These are phyloP conservation scores for Melanogaster broomeanus DNA, from an alignment of 768 basidiomycete genomes.

Conservation along the genomic window DNA sequence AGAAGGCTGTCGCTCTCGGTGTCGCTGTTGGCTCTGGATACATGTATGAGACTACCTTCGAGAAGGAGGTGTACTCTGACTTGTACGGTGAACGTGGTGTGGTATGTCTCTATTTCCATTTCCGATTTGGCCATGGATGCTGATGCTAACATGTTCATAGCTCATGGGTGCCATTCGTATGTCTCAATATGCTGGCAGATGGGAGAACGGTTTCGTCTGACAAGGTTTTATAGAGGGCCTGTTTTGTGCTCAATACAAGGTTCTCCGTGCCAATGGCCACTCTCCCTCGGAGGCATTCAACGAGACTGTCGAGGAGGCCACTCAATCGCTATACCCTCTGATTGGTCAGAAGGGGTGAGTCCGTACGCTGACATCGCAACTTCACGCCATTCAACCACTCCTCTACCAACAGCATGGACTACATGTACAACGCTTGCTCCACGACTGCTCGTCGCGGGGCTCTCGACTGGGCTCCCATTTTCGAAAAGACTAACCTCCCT, in stretches of 20 bases:
- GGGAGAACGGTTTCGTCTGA: background rate
- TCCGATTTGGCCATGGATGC: slow-evolving; percentile 6
- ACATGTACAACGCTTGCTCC: slow-evolving; percentile 99
- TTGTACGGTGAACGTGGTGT: slow-evolving; percentile 99
- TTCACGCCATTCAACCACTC: background rate
- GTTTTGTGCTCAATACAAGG: slow-evolving; percentile 98
- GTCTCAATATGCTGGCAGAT: slow-evolving; percentile 28
- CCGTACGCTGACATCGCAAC: background rate
- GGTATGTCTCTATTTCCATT: slow-evolving; percentile 50
- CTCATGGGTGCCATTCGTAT: slow-evolving; percentile 96
- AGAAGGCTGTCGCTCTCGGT: slow-evolving; percentile 94
- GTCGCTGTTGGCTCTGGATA: slow-evolving; percentile 96
- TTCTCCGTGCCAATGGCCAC: slow-evolving; percentile 96
- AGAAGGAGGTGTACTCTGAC: slow-evolving; percentile 99
- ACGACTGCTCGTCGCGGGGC: slow-evolving; percentile 99
- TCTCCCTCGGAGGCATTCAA: slow-evolving; percentile 98
- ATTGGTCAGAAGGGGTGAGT: slow-evolving; percentile 91
- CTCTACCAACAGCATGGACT: slow-evolving; percentile 75
- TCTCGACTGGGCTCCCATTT: slow-evolving; percentile 98
- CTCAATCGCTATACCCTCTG: slow-evolving; percentile 95
- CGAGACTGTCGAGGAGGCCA: slow-evolving; percentile 99
- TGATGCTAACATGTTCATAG: slow-evolving; percentile 37
- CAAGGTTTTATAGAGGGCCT: slow-evolving; percentile 72
- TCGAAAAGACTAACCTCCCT: slow-evolving; percentile 92
- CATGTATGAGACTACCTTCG: slow-evolving; percentile 97